Evolutionary conservation across 1,139 yeast genomes (phyloP).

Genomic region (Diutina mesorugosa): DNA sequence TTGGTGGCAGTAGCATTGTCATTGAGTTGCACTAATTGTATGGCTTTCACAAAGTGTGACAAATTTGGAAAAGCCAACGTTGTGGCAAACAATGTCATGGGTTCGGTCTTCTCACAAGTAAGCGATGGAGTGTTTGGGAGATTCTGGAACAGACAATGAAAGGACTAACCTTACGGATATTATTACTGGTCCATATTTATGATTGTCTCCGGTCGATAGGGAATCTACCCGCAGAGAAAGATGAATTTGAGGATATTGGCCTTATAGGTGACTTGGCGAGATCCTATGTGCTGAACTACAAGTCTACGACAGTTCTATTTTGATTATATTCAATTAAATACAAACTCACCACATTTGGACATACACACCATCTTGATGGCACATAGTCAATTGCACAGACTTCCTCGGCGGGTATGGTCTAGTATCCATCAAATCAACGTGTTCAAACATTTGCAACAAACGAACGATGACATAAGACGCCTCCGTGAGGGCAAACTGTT

Average conservation of each 20-base stretch:
- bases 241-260: no score
- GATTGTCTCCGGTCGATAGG: no score
- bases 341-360: not conserved
- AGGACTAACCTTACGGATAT: not conserved
- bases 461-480: conserved; percentile 3
- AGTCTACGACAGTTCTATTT: not conserved
- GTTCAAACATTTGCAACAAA: conserved; percentile 18
- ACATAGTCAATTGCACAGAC: conserved; percentile 22
- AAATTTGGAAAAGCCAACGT: conserved; percentile 75
- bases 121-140: not conserved
- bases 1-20: conserved; percentile 54
- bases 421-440: conserved; percentile 13
- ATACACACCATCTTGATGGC: not conserved
- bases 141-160: not conserved
- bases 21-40: conserved; percentile 66
- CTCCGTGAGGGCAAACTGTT: conserved; percentile 1
- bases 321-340: not conserved
- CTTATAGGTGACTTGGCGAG: no score
- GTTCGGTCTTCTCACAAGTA: not conserved
- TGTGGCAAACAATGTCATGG: conserved; percentile 28
- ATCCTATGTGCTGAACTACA: no score
- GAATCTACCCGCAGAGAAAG: no score
- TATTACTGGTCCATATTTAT: no score
- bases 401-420: conserved; percentile 19
- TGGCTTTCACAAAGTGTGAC: conserved; percentile 87